Evolutionary conservation across 2,329 filamentous ascomycete genomes (phyloP).

Genomic region (Monilinia aucupariae): DNA sequence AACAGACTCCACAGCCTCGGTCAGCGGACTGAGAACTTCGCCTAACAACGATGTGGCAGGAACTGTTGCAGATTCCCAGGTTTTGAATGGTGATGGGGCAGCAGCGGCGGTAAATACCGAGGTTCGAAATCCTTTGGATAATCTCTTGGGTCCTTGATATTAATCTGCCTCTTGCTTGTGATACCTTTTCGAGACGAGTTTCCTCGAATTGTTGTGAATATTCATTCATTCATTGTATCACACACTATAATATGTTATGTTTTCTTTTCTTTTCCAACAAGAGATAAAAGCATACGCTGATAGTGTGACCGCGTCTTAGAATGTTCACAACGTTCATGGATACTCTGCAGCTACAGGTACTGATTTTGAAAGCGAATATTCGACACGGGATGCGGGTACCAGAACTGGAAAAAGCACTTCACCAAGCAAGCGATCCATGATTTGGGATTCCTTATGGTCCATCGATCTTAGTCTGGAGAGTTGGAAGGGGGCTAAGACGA

Average conservation of each 20-base stretch:
- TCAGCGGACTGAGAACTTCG: conserved; percentile 26
- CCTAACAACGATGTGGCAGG: neutral
- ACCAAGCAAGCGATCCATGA: conserved; percentile 46
- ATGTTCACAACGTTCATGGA: neutral
- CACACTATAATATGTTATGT: neutral
- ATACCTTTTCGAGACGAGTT: neutral
- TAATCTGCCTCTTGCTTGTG: neutral
- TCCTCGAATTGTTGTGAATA: neutral
- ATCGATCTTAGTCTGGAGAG: conserved; percentile 53
- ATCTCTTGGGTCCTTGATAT: conserved; percentile 30
- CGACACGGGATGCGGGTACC: neutral
- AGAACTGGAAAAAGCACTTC: conserved; percentile 20
- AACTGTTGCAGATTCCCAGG: neutral
- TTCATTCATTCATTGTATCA: neutral
- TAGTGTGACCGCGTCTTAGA: conserved; percentile 23
- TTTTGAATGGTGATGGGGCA: conserved; percentile 14
- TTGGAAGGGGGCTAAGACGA: conserved; percentile 22
- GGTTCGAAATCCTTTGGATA: conserved; percentile 31
- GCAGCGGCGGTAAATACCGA: conserved; percentile 23
- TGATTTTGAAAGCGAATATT: neutral
- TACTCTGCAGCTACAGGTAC: neutral
- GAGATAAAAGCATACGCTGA: conserved; percentile 23
- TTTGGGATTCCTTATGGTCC: conserved; percentile 60
- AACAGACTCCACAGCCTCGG: conserved; percentile 25
- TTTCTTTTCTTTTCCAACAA: neutral